These are phyloP conservation scores for Teunomyces atbi DNA, from an alignment of 805 yeast species.

Conservation along the genomic window DNA sequence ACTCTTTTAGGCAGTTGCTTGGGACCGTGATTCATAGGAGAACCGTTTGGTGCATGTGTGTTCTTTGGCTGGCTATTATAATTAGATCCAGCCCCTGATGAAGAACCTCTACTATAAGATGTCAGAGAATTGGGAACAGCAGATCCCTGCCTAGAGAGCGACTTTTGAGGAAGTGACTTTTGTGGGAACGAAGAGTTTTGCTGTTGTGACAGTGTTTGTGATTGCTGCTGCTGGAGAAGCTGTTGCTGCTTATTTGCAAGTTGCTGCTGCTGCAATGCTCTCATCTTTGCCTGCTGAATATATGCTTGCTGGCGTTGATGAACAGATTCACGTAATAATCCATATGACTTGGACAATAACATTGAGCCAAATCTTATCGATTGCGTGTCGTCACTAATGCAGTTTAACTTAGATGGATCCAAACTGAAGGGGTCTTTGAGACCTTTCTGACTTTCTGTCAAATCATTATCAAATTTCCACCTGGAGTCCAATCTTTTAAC, in stretches of 20 bases:
- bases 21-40: not conserved
- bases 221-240: constrained; percentile 1
- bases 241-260: constrained; percentile 13
- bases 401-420: constrained; percentile 82
- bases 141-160: not conserved
- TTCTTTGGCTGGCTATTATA: constrained; percentile 1
- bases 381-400: constrained; percentile 83
- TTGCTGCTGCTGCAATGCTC: constrained; percentile 43
- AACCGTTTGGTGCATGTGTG: not conserved
- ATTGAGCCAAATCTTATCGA: constrained; percentile 88
- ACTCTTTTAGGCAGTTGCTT: constrained; percentile 5
- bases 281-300: constrained; percentile 49
- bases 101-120: constrained; percentile 1
- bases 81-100: not conserved
- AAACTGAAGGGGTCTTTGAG: constrained; percentile 52
- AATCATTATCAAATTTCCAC: constrained; percentile 67
- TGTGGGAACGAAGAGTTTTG: constrained; percentile 1
- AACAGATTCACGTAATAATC: constrained; percentile 71
- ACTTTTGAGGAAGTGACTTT: not conserved
- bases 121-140: not conserved
- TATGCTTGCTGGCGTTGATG: constrained; percentile 57
- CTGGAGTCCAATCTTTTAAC: constrained; percentile 53
- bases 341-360: constrained; percentile 85
- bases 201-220: constrained; percentile 3
- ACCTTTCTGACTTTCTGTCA: constrained; percentile 38